Conservation (phyloP, 2,329 filamentous ascomycete species). For the Pseudocercospora ulei region DNA sequence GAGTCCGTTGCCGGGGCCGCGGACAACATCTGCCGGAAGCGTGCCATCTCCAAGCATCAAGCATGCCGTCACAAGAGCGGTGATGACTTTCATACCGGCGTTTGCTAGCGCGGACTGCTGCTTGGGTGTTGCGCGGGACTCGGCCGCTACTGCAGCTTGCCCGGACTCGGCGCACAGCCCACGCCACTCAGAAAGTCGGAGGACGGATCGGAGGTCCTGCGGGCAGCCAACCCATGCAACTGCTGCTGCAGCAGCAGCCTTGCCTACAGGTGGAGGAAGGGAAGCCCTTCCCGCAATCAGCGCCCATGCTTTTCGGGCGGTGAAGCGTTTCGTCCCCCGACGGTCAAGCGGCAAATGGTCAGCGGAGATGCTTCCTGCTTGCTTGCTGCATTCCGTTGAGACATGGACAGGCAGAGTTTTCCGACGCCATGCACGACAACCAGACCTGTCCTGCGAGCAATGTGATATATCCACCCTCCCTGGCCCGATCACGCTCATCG, state of each 20-base stretch:
- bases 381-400: slow-evolving; percentile 4
- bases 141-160: slow-evolving; percentile 5
- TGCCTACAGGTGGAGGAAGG: slow-evolving; percentile 5
- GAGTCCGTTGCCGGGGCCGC: not conserved
- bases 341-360: slow-evolving; percentile 1
- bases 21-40: not conserved
- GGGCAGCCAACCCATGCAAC: slow-evolving; percentile 3
- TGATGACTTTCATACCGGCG: slow-evolving; percentile 10
- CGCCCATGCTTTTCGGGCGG: slow-evolving; percentile 3
- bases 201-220: not conserved
- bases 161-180: not conserved
- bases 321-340: slow-evolving; percentile 6
- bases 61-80: slow-evolving; percentile 17
- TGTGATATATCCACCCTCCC: slow-evolving; percentile 3
- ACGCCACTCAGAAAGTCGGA: slow-evolving; percentile 4
- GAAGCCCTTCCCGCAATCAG: slow-evolving; percentile 5
- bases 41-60: slow-evolving; percentile 1
- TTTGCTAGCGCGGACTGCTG: slow-evolving; percentile 6
- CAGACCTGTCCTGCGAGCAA: slow-evolving; percentile 1
- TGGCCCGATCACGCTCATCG: not conserved
- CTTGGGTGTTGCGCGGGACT: slow-evolving; percentile 1
- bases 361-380: slow-evolving; percentile 7
- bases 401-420: slow-evolving; percentile 3
- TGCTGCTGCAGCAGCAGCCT: not conserved
- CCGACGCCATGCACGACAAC: not conserved